These are phyloP conservation scores for Candida smagusa DNA, from an alignment of 1,139 yeast genomes.

Conservation along the genomic window DNA sequence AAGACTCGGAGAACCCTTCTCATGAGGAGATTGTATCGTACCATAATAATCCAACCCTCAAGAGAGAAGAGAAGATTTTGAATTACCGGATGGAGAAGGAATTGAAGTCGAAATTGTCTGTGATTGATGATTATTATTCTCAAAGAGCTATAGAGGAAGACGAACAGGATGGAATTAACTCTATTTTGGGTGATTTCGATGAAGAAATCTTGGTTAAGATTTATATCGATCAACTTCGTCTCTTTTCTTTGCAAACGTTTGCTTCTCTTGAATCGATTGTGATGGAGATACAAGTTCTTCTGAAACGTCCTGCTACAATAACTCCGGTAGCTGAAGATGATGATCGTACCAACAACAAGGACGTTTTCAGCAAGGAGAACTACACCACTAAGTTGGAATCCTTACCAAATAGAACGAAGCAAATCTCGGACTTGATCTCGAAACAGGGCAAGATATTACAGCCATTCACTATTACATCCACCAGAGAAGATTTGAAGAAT, in stretches of 20 bases:
- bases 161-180: slow-evolving; percentile 28
- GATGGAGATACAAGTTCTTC: slow-evolving; percentile 57
- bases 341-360: slow-evolving; percentile 14
- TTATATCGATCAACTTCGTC: slow-evolving; percentile 52
- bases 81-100: slow-evolving; percentile 60
- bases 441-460: slow-evolving; percentile 73
- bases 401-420: slow-evolving; percentile 21
- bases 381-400: slow-evolving; percentile 57
- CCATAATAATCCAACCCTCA: slow-evolving; percentile 45
- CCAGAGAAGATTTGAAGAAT: slow-evolving; percentile 52
- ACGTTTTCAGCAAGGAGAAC: slow-evolving; percentile 8
- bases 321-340: slow-evolving; percentile 5
- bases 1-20: slow-evolving; percentile 39
- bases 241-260: slow-evolving; percentile 53
- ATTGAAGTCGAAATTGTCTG: slow-evolving; percentile 40
- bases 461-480: slow-evolving; percentile 77
- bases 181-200: slow-evolving; percentile 35
- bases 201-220: slow-evolving; percentile 61
- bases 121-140: slow-evolving; percentile 31
- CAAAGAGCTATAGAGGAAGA: slow-evolving; percentile 9
- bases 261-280: slow-evolving; percentile 49
- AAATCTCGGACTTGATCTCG: slow-evolving; percentile 43
- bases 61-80: slow-evolving; percentile 71
- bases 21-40: slow-evolving; percentile 27
- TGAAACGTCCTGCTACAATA: slow-evolving; percentile 26